These are phyloP conservation scores for Epichloe gansuensis DNA, from an alignment of 2,329 filamentous ascomycete genomes.

Conservation along the genomic window DNA sequence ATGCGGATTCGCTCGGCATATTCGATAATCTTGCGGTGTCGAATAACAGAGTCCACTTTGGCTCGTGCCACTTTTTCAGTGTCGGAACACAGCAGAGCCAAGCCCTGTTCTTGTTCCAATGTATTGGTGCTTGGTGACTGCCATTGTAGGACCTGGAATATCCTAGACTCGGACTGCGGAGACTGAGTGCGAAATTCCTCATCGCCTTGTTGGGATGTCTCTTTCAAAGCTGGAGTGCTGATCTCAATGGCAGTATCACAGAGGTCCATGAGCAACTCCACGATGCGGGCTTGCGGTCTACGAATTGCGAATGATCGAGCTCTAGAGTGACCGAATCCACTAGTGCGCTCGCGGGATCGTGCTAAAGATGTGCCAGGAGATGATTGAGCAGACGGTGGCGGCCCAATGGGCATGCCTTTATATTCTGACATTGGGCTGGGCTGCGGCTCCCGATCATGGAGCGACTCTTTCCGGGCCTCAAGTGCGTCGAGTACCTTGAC, in stretches of 20 bases:
- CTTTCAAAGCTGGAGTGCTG: constrained; percentile 86
- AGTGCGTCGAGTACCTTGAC: constrained; percentile 90
- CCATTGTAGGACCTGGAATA: constrained; percentile 92
- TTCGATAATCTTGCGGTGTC: constrained; percentile 85
- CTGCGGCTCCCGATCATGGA: constrained; percentile 43
- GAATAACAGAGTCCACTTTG: constrained; percentile 87
- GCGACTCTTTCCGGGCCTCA: constrained; percentile 61
- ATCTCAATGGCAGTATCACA: constrained; percentile 95
- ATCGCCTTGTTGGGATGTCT: constrained; percentile 48
- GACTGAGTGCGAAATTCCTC: constrained; percentile 87
- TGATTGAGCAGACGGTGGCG: constrained; percentile 56
- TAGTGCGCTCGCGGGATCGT: constrained; percentile 59
- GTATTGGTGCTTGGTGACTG: constrained; percentile 87
- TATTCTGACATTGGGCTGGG: constrained; percentile 59
- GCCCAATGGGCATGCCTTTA: constrained; percentile 76
- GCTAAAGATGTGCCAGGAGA: constrained; percentile 62
- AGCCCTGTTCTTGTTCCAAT: constrained; percentile 82
- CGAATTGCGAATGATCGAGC: constrained; percentile 84
- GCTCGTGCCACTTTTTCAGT: constrained; percentile 73
- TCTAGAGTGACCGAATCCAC: constrained; percentile 67
- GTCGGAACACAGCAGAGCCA: constrained; percentile 78
- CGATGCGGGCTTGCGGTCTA: constrained; percentile 80
- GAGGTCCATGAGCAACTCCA: constrained; percentile 86
- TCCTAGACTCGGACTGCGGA: constrained; percentile 87
- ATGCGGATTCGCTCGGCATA: constrained; percentile 92